Base-by-base conservation (phyloP, 345 rosid species). In the Clausena lansium region DNA sequence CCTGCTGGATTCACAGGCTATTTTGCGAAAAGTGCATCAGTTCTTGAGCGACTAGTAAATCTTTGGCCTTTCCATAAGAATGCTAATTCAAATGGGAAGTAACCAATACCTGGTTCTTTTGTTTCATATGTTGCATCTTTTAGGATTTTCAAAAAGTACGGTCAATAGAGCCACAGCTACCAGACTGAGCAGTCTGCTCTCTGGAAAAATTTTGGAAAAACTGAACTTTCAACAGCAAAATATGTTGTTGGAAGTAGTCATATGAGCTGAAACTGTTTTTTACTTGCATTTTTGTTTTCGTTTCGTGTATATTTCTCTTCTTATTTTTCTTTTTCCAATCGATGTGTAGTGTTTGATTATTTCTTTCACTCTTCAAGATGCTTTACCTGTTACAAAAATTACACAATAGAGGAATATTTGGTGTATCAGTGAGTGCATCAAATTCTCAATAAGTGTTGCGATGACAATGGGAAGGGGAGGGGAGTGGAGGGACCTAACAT, bases 1-100 rank as follows among this genome's bases (percentile, higher is more conserved):
- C 98, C 98, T 1, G 98, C 89, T 9, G 98, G 99, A 25, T 97
- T 97, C 93, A 85, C 99, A 0, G 99, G 98, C 67, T 93, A 94
- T 85, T 97, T 97, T 77, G 82, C 97, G 1, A 97, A 92, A 89
- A 97, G 98, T 79, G 99, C 99, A 20, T 82, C 94, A 4, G 98
- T 97, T 58, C 97, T 94, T 1, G 94, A 90, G 74, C 92, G 94
- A 59, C 84, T 92, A 70, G 97, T 92, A 4, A 92, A 88, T 58
- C 92, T 92, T 17, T 92, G 97, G 94, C 94, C 92, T 69, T 92
- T 90, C 92, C 54, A 83, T 84, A 92, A 90, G 81, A 82, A 79
- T 75, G 83, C 86, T 45, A 69, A 80, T 78, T 74, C 87, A 54
- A 85, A 79, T 39, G 89, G 83, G 14, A 87, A 87, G 84, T 84